Conservation (phyloP, 768 basidiomycete genomes). For the Daedaleopsis sinensis region DNA sequence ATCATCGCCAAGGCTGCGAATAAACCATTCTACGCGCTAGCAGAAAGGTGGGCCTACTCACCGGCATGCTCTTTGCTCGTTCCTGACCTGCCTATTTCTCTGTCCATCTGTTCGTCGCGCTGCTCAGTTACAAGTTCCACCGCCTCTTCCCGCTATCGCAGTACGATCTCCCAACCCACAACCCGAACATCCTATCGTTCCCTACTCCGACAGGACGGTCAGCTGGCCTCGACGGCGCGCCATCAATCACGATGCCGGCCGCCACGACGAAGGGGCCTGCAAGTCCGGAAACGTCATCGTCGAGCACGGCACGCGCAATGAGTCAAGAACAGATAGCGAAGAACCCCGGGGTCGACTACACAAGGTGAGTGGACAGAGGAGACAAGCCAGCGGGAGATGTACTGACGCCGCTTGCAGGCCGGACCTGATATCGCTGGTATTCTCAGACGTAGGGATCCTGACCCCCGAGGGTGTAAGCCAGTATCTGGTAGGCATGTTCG, state of each 20-base stretch:
- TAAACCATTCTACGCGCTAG: slow-evolving; percentile 95
- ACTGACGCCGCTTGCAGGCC: slow-evolving; percentile 52
- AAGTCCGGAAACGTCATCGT: slow-evolving; percentile 8
- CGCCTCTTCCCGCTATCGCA: slow-evolving; percentile 93
- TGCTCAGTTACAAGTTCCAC: slow-evolving; percentile 90
- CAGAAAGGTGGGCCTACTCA: slow-evolving; percentile 65
- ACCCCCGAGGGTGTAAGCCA: slow-evolving; percentile 94
- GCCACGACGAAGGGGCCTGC: slow-evolving; percentile 8
- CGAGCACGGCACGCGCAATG: slow-evolving; percentile 50
- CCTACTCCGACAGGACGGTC: slow-evolving; percentile 37
- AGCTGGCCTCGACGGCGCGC: slow-evolving; percentile 18
- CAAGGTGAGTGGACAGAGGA: slow-evolving; percentile 55
- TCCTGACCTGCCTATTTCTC: slow-evolving; percentile 1
- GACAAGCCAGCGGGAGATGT: slow-evolving; percentile 5
- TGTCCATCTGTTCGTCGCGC: slow-evolving; percentile 1
- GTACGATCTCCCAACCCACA: slow-evolving; percentile 85
- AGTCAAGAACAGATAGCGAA: slow-evolving; percentile 79
- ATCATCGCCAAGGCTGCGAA: slow-evolving; percentile 93
- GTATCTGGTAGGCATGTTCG: slow-evolving; percentile 94
- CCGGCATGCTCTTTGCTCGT: not conserved
- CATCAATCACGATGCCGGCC: slow-evolving; percentile 4
- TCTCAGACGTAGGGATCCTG: slow-evolving; percentile 92
- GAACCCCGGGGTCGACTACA: slow-evolving; percentile 94
- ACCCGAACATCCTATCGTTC: slow-evolving; percentile 74
- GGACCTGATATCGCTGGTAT: slow-evolving; percentile 91